These are phyloP conservation scores for Fagopyrum tataricum DNA, from an alignment of 148 eudicot species.

Conservation along the genomic window DNA sequence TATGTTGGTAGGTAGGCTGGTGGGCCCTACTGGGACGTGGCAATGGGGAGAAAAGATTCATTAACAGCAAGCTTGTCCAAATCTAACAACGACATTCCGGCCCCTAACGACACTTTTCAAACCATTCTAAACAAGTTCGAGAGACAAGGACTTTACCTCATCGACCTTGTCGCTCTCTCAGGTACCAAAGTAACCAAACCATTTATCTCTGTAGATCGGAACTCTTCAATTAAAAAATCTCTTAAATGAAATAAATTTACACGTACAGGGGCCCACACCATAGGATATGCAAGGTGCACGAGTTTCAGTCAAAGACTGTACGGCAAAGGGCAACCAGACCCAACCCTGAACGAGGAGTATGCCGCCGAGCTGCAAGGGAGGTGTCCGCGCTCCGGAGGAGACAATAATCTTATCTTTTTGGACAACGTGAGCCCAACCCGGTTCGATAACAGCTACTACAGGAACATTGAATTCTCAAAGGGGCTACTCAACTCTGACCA, in stretches of 20 bases:
- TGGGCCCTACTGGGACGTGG: conserved; percentile 84
- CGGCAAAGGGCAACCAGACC: conserved; percentile 47
- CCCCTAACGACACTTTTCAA: conserved; percentile 75
- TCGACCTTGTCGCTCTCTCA: conserved; percentile 76
- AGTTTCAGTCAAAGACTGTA: conserved; percentile 92
- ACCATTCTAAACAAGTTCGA: conserved; percentile 71
- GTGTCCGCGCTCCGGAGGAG: conserved; percentile 80
- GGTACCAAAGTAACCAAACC: too few species aligned
- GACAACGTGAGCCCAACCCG: conserved; percentile 38
- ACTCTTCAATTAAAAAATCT: too few species aligned
- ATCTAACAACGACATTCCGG: conserved; percentile 77
- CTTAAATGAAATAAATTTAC: too few species aligned
- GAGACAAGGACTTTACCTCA: conserved; percentile 50
- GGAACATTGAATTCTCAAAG: too few species aligned
- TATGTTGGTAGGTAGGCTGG: conserved; percentile 54
- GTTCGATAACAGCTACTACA: conserved; percentile 64
- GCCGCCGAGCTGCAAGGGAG: conserved; percentile 47
- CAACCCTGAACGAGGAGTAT: conserved; percentile 34
- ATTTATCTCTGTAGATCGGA: too few species aligned
- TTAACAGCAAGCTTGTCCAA: conserved; percentile 63
- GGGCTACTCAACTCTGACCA: too few species aligned
- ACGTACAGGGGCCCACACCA: conserved; percentile 86
- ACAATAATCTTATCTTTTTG: conserved; percentile 61
- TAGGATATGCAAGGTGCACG: conserved; percentile 74
- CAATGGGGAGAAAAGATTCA: conserved; percentile 76